phyloP scores from a whole-genome alignment of 2,329 filamentous ascomycete genomes.

The Tolypocladium tropicale region DNA sequence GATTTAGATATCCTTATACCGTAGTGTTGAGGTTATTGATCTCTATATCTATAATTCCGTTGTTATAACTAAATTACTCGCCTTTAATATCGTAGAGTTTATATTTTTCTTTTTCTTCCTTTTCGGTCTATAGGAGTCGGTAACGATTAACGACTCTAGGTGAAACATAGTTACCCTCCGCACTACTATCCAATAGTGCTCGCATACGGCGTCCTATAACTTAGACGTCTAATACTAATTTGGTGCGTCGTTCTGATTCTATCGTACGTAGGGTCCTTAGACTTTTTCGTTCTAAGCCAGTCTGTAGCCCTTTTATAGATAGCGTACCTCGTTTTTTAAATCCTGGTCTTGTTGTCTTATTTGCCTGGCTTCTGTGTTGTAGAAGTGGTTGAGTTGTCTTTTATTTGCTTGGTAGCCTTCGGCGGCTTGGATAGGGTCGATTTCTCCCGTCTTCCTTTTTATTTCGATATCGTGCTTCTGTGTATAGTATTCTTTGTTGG shows the following conservation, averaged over 20 bases:
- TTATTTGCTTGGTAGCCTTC: neutral
- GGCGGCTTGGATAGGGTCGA: neutral
- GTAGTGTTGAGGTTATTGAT: neutral
- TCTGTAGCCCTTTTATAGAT: neutral
- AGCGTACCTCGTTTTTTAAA: neutral
- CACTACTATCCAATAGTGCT: neutral
- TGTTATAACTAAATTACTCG: neutral
- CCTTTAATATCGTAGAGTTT: neutral
- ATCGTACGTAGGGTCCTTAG: neutral
- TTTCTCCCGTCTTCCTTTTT: neutral
- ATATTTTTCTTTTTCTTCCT: neutral
- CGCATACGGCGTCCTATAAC: neutral
- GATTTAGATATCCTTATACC: neutral
- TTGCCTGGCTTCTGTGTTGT: neutral
- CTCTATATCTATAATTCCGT: neutral
- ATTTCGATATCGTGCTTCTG: neutral
- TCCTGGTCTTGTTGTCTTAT: neutral
- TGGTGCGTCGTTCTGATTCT: neutral
- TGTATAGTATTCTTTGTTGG: neutral
- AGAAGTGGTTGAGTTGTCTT: neutral
- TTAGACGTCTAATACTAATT: neutral
- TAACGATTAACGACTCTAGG: neutral
- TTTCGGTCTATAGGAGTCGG: neutral
- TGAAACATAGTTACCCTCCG: neutral
- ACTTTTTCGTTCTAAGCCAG: neutral